These are phyloP conservation scores for Fusarium sp. DNA, from an alignment of 2,329 filamentous ascomycete species.

Conservation along the genomic window DNA sequence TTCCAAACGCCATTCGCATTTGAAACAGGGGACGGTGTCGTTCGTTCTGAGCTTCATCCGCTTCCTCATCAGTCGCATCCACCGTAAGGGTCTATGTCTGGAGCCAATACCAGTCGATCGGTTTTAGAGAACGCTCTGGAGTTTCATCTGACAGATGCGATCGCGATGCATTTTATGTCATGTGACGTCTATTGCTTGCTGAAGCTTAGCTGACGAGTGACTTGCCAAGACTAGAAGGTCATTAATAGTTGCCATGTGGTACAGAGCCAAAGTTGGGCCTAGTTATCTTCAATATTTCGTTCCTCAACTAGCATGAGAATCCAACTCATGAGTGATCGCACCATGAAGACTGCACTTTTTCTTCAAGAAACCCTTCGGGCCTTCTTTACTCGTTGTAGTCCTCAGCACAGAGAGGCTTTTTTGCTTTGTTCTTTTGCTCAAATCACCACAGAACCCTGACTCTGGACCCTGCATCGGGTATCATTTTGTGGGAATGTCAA, in stretches of 20 bases:
- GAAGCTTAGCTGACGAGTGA: slow-evolving; percentile 5
- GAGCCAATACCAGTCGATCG: slow-evolving; percentile 15
- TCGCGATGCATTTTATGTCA: slow-evolving; percentile 23
- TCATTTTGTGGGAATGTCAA: slow-evolving; percentile 23
- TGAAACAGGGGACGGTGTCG: slow-evolving; percentile 46
- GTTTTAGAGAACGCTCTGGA: slow-evolving; percentile 4
- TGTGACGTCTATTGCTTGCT: slow-evolving; percentile 28
- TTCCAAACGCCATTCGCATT: slow-evolving; percentile 38
- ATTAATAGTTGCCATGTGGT: slow-evolving; percentile 28
- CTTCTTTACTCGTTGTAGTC: slow-evolving; percentile 16
- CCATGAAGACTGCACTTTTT: background rate
- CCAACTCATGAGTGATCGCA: background rate
- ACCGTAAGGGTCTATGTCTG: slow-evolving; percentile 8
- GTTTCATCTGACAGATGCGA: slow-evolving; percentile 22
- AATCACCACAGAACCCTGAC: slow-evolving; percentile 14
- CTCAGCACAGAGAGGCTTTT: slow-evolving; percentile 16
- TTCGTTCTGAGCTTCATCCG: slow-evolving; percentile 31
- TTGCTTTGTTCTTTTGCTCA: slow-evolving; percentile 3
- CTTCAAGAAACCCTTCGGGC: slow-evolving; percentile 9
- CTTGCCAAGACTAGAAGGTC: slow-evolving; percentile 23
- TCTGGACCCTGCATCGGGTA: slow-evolving; percentile 31
- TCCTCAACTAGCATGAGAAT: background rate
- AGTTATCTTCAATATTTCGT: background rate
- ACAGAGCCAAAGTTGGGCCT: slow-evolving; percentile 12
- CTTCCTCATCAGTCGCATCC: slow-evolving; percentile 23